Percentiles rank a stretch among this genome's conserved stretches.
phyloP scores from a whole-genome alignment of 1,284 basidiomycete species.

The Laetiporus sulphureus region DNA sequence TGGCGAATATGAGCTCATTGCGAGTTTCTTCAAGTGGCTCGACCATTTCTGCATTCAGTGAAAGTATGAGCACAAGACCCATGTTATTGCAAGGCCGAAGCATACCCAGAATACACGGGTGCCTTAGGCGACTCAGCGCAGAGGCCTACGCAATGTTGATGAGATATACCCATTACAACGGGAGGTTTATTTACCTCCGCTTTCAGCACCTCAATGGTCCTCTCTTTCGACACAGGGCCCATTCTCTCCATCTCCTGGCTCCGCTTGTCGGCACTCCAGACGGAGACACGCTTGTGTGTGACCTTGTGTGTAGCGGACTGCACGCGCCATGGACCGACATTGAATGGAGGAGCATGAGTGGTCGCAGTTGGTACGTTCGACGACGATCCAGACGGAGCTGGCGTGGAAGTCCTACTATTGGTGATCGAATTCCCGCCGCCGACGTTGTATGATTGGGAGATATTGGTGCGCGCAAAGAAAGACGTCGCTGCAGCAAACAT shows the following conservation, averaged over 20 bases:
- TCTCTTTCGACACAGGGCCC: conserved; percentile 57
- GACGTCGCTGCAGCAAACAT: conserved; percentile 90
- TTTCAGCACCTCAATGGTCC: conserved; percentile 77
- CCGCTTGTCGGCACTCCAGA: conserved; percentile 88
- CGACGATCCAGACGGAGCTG: conserved; percentile 41
- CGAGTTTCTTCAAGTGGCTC: conserved; percentile 96
- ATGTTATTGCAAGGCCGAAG: too few relatives aligned
- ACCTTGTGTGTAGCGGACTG: conserved; percentile 81
- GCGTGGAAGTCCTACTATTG: conserved; percentile 60
- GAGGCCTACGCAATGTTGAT: conserved; percentile 74
- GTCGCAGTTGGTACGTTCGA: conserved; percentile 32
- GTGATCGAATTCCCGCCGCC: conserved; percentile 34
- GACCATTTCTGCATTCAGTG: conserved; percentile 80
- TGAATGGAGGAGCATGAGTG: conserved; percentile 47
- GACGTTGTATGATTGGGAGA: conserved; percentile 80
- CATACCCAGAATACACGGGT: conserved; percentile 88
- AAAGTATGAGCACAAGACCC: too few relatives aligned
- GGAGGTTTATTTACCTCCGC: conserved; percentile 86
- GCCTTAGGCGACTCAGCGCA: conserved; percentile 79
- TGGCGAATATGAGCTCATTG: conserved; percentile 86
- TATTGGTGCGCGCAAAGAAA: conserved; percentile 82
- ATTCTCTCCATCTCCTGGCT: conserved; percentile 68
- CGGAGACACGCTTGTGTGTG: conserved; percentile 80
- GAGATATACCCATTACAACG: too few relatives aligned
- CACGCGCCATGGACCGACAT: conserved; percentile 85